Evolutionary conservation across 345 rosid species (phyloP).

Genomic region (Arabis hirsuta): DNA sequence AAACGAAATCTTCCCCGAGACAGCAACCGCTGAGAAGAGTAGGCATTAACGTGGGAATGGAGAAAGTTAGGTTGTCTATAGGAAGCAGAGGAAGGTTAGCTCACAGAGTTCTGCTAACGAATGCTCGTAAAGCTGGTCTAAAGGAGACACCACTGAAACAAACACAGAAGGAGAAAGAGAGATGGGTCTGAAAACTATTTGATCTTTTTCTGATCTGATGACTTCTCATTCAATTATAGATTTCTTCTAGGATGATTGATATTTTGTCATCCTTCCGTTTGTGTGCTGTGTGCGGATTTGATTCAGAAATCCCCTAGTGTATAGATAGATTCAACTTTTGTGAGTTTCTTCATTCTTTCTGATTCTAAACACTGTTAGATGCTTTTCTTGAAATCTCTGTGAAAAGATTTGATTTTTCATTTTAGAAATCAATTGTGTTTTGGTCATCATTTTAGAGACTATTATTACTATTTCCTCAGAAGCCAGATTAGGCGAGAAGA

Average conservation of each 20-base stretch:
- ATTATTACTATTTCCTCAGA: not conserved
- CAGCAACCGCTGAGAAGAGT: conserved; percentile 71
- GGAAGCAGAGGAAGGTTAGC: conserved; percentile 84
- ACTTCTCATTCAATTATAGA: conserved; percentile 21
- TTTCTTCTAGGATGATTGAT: conserved; percentile 38
- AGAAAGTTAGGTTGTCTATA: conserved; percentile 79
- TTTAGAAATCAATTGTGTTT: not conserved
- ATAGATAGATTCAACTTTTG: conserved; percentile 32
- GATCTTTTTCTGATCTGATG: conserved; percentile 14
- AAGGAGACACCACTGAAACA: conserved; percentile 67
- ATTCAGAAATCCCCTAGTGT: conserved; percentile 33
- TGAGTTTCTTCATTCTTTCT: conserved; percentile 20
- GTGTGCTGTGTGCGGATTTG: conserved; percentile 38
- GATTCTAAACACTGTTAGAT: not conserved
- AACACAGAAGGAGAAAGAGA: conserved; percentile 64
- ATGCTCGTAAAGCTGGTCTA: conserved; percentile 59
- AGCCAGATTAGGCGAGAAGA: not conserved
- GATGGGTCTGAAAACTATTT: conserved; percentile 49
- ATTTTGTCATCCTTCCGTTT: conserved; percentile 35
- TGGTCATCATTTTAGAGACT: not conserved
- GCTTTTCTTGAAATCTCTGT: not conserved
- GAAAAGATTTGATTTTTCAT: conserved; percentile 20
- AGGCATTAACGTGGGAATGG: conserved; percentile 85
- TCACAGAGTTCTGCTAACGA: conserved; percentile 59
- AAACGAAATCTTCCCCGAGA: conserved; percentile 47